Evolutionary conservation across 176 grass and related monocot genomes (phyloP).

Genomic region (Eragrostis curvula): DNA sequence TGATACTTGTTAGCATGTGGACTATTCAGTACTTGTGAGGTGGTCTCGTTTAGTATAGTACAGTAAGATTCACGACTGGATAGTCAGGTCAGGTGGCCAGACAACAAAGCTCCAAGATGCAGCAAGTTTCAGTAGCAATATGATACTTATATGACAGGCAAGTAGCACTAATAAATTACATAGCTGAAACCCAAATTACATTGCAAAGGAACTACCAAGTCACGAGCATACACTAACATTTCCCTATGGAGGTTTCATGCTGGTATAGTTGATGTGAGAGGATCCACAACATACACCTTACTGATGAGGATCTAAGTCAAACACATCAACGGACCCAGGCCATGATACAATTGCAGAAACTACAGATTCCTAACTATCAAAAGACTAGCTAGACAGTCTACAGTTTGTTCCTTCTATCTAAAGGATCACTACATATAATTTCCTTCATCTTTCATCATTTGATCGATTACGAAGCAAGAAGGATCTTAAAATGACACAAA

Average conservation of each 20-base stretch:
- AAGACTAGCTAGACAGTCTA: conserved; percentile 32
- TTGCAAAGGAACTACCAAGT: conserved; percentile 8
- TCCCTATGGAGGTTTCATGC: neutral
- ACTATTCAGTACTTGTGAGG: neutral
- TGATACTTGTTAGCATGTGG: neutral
- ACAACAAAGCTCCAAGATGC: conserved; percentile 21
- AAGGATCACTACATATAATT: conserved; percentile 29
- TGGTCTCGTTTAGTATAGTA: neutral
- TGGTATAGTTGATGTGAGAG: conserved; percentile 48
- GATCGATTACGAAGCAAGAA: conserved; percentile 29
- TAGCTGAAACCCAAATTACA: conserved; percentile 15
- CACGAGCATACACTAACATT: neutral
- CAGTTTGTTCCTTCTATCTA: conserved; percentile 24
- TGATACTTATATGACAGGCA: neutral
- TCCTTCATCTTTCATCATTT: conserved; percentile 24
- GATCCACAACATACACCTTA: conserved; percentile 57
- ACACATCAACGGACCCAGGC: conserved; percentile 60
- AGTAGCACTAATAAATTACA: conserved; percentile 23
- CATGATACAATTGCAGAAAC: conserved; percentile 14
- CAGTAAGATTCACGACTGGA: neutral
- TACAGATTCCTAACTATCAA: conserved; percentile 44
- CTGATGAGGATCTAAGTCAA: conserved; percentile 61
- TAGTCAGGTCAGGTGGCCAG: neutral
- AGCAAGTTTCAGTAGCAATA: neutral
- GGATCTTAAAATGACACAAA: conserved; percentile 30